Conservation (phyloP, 345 rosid genomes). For the Hibiscus mutabilis region DNA sequence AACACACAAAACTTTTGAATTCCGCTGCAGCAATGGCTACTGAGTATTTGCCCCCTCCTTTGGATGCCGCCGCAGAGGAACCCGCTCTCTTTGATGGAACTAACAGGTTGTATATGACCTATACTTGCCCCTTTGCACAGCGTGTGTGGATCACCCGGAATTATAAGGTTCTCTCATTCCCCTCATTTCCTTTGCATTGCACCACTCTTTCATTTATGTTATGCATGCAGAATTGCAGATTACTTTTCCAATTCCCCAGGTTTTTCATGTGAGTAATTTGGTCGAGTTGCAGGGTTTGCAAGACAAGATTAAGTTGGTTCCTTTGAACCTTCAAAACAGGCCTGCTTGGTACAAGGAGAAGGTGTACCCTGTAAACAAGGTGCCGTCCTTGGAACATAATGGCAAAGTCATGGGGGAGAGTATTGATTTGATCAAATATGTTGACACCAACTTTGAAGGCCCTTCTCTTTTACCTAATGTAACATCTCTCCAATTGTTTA, state of each 20-base stretch:
- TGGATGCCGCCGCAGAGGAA: constrained; percentile 50
- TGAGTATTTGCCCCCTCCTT: constrained; percentile 39
- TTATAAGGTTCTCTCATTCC: constrained; percentile 21
- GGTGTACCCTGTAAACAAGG: constrained; percentile 63
- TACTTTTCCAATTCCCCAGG: no score
- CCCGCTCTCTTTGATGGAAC: constrained; percentile 75
- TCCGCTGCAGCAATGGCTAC: constrained; percentile 22
- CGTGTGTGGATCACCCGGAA: constrained; percentile 96
- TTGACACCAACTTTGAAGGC: no score
- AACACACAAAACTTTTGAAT: background rate
- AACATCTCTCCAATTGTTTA: constrained; percentile 12
- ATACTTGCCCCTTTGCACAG: constrained; percentile 70
- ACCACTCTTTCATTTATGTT: no score
- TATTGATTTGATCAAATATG: no score
- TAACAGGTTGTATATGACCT: constrained; percentile 54
- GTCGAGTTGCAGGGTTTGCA: no score
- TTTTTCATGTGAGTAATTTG: no score
- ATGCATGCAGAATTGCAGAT: constrained; percentile 22
- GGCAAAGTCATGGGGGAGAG: constrained; percentile 22
- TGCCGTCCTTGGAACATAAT: constrained; percentile 87
- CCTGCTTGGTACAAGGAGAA: no score
- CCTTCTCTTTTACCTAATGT: constrained; percentile 44
- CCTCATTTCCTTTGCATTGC: no score
- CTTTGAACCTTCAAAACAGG: no score
- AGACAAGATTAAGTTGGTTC: no score